A percentile compares a stretch with the other conserved stretches of the same genome.
Evolutionary conservation across 768 basidiomycete species (phyloP).

Genomic region (Rhodotorula sphaerocarpa): DNA sequence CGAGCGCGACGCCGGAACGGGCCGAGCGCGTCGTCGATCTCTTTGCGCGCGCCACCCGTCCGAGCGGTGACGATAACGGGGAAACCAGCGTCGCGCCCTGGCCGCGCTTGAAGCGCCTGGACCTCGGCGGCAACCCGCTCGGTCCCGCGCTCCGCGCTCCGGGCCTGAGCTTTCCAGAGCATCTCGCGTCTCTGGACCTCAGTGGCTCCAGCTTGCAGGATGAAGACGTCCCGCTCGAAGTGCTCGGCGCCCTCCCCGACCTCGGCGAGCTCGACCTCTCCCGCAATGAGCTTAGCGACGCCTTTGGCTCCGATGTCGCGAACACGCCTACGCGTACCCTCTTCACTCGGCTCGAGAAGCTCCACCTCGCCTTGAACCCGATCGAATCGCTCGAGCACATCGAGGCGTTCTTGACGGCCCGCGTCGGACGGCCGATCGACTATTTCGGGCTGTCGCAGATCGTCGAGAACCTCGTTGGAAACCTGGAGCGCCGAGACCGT

Average conservation of each 20-base stretch:
- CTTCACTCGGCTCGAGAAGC: conserved; percentile 6
- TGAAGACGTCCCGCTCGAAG: neutral
- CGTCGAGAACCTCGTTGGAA: conserved; percentile 14
- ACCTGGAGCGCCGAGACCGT: conserved; percentile 6
- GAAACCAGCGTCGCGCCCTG: neutral
- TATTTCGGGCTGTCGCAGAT: conserved; percentile 11
- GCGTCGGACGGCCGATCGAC: conserved; percentile 4
- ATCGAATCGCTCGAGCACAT: conserved; percentile 13
- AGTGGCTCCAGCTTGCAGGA: conserved; percentile 7
- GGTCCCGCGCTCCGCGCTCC: neutral
- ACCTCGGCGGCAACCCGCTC: conserved; percentile 7
- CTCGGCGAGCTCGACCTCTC: conserved; percentile 16
- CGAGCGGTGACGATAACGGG: neutral
- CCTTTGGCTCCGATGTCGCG: conserved; percentile 1
- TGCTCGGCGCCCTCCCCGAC: neutral
- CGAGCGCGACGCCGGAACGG: conserved; percentile 22
- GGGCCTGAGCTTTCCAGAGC: conserved; percentile 14
- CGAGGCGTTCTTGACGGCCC: conserved; percentile 6
- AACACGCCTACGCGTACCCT: neutral
- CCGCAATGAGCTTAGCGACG: conserved; percentile 11
- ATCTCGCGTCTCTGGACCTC: conserved; percentile 13
- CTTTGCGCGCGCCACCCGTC: neutral
- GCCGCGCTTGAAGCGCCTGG: conserved; percentile 6
- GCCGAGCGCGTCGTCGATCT: conserved; percentile 2
- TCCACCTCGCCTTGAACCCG: conserved; percentile 16